Evolutionary conservation across 257 asterid genomes (phyloP).

Genomic region (Orobanche coerulescens): DNA sequence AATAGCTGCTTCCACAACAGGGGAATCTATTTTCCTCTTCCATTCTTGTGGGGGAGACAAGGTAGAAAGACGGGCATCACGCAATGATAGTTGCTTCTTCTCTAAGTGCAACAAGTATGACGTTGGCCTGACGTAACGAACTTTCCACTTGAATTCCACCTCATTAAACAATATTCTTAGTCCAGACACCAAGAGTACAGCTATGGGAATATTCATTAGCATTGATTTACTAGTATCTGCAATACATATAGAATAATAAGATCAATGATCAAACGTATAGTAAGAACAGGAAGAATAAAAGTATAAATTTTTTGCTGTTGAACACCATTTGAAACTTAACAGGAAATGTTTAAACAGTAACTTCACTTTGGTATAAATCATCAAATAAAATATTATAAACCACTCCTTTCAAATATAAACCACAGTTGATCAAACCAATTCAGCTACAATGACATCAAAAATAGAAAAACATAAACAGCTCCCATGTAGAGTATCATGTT

Average conservation of each 20-base stretch:
- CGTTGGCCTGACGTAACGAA: conserved; percentile 28
- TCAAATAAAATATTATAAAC: background rate
- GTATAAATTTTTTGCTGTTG: background rate
- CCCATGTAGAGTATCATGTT: background rate
- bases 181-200: conserved; percentile 67
- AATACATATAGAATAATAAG: conserved; percentile 19
- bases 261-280: background rate
- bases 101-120: conserved; percentile 68
- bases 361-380: background rate
- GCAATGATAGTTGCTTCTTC: conserved; percentile 61
- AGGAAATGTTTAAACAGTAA: background rate
- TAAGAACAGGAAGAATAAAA: background rate
- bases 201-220: conserved; percentile 80
- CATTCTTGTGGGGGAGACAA: conserved; percentile 51
- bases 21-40: conserved; percentile 81
- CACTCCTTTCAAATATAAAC: background rate
- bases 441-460: background rate
- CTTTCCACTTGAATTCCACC: conserved; percentile 77
- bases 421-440: background rate
- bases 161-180: conserved; percentile 58
- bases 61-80: conserved; percentile 51
- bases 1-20: conserved; percentile 71
- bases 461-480: background rate
- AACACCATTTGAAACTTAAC: background rate
- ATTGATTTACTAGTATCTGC: conserved; percentile 88